phyloP scores from a whole-genome alignment of 1,284 basidiomycete species.

The Apiotrichum siamense region DNA sequence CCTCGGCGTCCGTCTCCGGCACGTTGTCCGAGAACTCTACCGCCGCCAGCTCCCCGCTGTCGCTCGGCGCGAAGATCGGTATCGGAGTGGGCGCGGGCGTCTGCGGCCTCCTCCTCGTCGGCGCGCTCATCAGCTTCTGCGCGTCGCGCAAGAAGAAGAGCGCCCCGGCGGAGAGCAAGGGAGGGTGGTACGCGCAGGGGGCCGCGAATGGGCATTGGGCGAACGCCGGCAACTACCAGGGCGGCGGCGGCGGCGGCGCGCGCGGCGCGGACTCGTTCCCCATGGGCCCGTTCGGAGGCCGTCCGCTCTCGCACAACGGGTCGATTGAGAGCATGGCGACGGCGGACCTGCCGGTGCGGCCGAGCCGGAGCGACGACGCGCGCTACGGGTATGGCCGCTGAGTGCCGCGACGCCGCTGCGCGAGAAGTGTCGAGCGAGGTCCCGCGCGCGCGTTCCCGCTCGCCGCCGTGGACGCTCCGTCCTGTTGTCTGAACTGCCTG shows the following conservation, averaged over 20 bases:
- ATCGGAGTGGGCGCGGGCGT: conserved; percentile 36
- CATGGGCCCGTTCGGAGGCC: neutral
- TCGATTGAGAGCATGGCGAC: conserved; percentile 10
- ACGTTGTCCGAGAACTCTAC: conserved; percentile 18
- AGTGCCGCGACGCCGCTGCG: no score
- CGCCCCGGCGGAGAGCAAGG: conserved; percentile 1
- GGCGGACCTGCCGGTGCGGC: conserved; percentile 5
- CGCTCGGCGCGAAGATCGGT: conserved; percentile 34
- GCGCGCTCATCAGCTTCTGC: conserved; percentile 20
- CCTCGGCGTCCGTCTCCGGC: conserved; percentile 1
- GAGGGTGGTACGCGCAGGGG: conserved; percentile 15
- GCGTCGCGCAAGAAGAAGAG: conserved; percentile 9
- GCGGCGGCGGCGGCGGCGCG: neutral
- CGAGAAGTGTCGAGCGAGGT: no score
- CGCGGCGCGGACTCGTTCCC: neutral
- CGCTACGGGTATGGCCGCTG: no score
- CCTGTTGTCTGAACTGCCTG: no score
- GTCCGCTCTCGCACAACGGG: neutral
- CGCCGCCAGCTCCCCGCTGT: conserved; percentile 10
- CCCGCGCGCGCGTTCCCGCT: no score
- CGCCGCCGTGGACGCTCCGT: no score
- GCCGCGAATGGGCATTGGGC: conserved; percentile 5
- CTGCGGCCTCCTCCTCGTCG: conserved; percentile 28
- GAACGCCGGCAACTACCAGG: neutral
- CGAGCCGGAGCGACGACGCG: neutral